Conservation (phyloP, 2,329 filamentous ascomycete genomes). For the Colletotrichum siamense region DNA sequence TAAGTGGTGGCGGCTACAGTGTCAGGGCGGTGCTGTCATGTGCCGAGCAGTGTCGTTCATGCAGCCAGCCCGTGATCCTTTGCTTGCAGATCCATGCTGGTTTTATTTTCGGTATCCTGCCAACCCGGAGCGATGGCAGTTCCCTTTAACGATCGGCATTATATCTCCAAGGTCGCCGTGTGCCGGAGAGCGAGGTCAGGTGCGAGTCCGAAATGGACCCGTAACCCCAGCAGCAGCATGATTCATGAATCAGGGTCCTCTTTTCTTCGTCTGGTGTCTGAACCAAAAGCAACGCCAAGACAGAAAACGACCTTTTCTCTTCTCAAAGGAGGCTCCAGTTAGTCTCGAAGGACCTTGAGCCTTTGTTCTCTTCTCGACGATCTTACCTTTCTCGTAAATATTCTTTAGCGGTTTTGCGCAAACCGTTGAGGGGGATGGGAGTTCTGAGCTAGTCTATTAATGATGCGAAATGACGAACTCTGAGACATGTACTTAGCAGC, state of each 20-base stretch:
- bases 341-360: neutral
- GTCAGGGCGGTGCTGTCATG: neutral
- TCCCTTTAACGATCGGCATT: neutral
- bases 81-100: neutral
- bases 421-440: neutral
- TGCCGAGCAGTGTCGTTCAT: neutral
- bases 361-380: neutral
- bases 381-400: neutral
- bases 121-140: neutral
- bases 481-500: constrained; percentile 2
- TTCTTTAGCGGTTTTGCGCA: neutral
- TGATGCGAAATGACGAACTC: neutral
- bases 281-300: neutral
- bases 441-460: neutral
- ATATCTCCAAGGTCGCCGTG: neutral
- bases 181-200: neutral
- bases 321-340: neutral
- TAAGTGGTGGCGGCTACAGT: neutral
- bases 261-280: neutral
- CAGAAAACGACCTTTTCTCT: neutral
- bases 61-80: neutral
- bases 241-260: constrained; percentile 1
- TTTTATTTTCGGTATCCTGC: neutral
- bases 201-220: neutral
- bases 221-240: neutral